These are phyloP conservation scores for Cyclotella cryptica DNA, from an alignment of 108 stramenopile species.

Conservation along the genomic window DNA sequence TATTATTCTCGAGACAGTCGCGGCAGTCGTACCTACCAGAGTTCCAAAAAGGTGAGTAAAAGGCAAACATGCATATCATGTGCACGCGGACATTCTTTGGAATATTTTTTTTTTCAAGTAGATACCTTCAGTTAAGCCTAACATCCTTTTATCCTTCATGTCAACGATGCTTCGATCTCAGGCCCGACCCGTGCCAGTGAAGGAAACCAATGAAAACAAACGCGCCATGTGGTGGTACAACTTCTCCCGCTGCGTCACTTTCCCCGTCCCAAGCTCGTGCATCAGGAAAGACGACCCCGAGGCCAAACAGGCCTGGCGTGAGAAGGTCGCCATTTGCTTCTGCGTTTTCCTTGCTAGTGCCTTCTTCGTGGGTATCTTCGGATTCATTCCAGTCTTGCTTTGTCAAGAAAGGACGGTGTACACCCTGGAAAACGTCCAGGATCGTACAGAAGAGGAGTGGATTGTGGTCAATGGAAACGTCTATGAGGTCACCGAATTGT, in stretches of 20 bases:
- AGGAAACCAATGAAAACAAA: conserved; percentile 40
- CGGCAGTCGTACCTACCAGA: not conserved
- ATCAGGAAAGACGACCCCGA: conserved; percentile 54
- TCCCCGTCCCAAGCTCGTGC: conserved; percentile 42
- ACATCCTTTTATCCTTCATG: not conserved
- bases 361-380: conserved; percentile 61
- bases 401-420: conserved; percentile 50
- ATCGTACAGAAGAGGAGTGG: conserved; percentile 42
- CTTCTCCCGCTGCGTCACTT: conserved; percentile 54
- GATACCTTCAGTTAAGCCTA: too few relatives aligned
- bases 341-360: conserved; percentile 32
- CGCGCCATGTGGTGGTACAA: conserved; percentile 61
- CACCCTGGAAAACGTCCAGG: conserved; percentile 45
- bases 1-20: conserved; percentile 10
- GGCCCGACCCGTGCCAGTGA: conserved; percentile 13
- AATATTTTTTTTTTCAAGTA: too few relatives aligned
- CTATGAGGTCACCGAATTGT: conserved; percentile 50
- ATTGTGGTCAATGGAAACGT: conserved; percentile 49
- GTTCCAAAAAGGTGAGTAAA: conserved; percentile 20
- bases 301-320: conserved; percentile 70
- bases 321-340: conserved; percentile 66
- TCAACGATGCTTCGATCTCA: not conserved
- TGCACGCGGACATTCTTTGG: not conserved
- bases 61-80: not conserved
- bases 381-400: conserved; percentile 58